Percentiles rank a stretch among this genome's conserved stretches.
phyloP scores from a whole-genome alignment of 176 grass and related monocot genomes.

The Bothriochloa decipiens region DNA sequence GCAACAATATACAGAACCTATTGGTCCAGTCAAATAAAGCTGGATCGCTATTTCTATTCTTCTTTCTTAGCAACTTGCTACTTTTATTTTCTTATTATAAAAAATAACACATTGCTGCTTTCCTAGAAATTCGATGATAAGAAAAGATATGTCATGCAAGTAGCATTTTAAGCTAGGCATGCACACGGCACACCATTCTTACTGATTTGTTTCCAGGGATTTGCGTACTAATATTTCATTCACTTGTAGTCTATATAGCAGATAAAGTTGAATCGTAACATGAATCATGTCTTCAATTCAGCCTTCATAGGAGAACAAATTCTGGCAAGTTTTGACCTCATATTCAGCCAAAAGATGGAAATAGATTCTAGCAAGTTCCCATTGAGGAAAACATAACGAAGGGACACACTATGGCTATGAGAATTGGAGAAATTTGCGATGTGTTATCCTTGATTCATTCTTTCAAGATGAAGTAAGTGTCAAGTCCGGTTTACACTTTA shows the following conservation, averaged over 20 bases:
- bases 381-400: not conserved
- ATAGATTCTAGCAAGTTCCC: not conserved
- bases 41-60: not conserved
- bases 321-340: not conserved
- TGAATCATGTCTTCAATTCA: not conserved
- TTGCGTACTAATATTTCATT: not conserved
- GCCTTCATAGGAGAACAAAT: not conserved
- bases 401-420: not conserved
- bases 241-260: not conserved
- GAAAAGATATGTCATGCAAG: conserved; percentile 14
- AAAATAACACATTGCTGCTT: not conserved
- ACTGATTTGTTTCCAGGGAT: not conserved
- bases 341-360: not conserved
- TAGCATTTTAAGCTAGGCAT: not conserved
- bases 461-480: not conserved
- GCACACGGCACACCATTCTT: not conserved
- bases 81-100: not conserved
- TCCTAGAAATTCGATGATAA: not conserved
- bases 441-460: not conserved
- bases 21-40: conserved; percentile 1
- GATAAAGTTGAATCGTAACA: not conserved
- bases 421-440: not conserved
- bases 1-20: not conserved
- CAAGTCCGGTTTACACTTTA: not conserved
- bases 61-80: conserved; percentile 12